A percentile compares a stretch with the other conserved stretches of the same genome.
phyloP scores from a whole-genome alignment of 768 basidiomycete genomes.

The Kwoniella newhampshirensis region DNA sequence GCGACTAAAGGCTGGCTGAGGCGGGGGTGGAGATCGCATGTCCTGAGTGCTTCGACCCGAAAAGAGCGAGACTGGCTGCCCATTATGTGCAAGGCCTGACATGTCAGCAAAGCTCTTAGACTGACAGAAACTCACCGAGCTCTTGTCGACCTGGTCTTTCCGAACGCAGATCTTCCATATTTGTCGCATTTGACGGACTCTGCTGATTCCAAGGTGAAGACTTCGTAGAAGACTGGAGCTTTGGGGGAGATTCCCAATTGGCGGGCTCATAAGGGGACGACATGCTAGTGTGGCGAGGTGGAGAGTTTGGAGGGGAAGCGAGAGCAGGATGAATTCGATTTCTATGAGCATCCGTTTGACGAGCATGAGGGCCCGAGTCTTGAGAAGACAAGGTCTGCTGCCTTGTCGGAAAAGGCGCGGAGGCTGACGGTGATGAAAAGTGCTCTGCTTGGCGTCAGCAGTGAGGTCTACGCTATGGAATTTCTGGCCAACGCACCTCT shows the following conservation, averaged over 20 bases:
- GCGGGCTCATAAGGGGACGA: conserved; percentile 14
- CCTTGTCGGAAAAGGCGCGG: conserved; percentile 1
- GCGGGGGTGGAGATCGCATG: no score
- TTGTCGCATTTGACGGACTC: neutral
- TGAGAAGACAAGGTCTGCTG: neutral
- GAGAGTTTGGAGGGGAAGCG: conserved; percentile 29
- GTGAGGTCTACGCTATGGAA: neutral
- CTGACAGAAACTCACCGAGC: neutral
- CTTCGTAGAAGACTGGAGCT: neutral
- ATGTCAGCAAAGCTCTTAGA: neutral
- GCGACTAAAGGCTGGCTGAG: no score
- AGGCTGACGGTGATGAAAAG: neutral
- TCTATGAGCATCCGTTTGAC: conserved; percentile 1
- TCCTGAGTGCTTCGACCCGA: no score
- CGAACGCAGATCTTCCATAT: neutral
- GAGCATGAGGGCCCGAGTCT: no score
- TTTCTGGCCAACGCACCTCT: neutral
- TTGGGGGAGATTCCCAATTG: neutral
- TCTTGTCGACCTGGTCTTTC: neutral
- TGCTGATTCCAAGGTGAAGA: neutral
- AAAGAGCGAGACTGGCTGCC: no score
- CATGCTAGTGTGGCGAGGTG: conserved; percentile 6
- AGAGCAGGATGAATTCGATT: conserved; percentile 31
- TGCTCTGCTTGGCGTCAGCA: neutral
- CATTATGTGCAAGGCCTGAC: neutral